Evolutionary conservation across 176 grass and related monocot species (phyloP).

Genomic region (Hsuehochloa calcarea): DNA sequence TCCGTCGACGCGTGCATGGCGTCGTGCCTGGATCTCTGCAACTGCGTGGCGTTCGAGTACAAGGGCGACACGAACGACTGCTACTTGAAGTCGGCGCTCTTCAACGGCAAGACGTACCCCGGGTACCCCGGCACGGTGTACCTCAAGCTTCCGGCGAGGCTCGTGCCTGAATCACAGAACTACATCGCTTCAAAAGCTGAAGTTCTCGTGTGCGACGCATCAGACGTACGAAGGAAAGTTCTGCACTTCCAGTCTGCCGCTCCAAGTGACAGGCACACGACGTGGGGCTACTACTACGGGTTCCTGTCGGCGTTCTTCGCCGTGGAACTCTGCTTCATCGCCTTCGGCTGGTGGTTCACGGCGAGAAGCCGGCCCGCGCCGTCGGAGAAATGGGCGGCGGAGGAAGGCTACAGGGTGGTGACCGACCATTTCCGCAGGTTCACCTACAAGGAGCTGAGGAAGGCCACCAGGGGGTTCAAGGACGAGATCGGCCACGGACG

Average conservation of each 20-base stretch:
- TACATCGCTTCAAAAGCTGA: neutral
- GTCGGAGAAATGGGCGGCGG: constrained; percentile 8
- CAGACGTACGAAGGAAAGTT: neutral
- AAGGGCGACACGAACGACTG: neutral
- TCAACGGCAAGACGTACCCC: constrained; percentile 32
- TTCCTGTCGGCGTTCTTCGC: constrained; percentile 24
- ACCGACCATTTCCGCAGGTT: constrained; percentile 34
- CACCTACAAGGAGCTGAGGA: constrained; percentile 15
- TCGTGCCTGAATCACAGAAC: neutral
- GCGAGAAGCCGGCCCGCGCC: neutral
- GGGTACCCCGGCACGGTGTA: constrained; percentile 12
- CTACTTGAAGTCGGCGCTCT: constrained; percentile 37
- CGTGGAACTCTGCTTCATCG: constrained; percentile 39
- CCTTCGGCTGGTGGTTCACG: constrained; percentile 49
- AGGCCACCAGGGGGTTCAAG: constrained; percentile 15
- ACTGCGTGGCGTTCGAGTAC: constrained; percentile 32
- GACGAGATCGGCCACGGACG: constrained; percentile 31
- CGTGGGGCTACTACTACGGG: constrained; percentile 38
- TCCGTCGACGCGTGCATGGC: neutral
- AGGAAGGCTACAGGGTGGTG: constrained; percentile 54
- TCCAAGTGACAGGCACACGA: neutral
- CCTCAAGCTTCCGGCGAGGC: constrained; percentile 29
- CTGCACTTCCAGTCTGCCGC: neutral
- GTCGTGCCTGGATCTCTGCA: neutral
- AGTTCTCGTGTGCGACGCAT: neutral